Percentiles rank a stretch among this genome's conserved stretches.
Evolutionary conservation across 2,329 filamentous ascomycete genomes (phyloP).

Genomic region (Scolecobasidium constrictum): DNA sequence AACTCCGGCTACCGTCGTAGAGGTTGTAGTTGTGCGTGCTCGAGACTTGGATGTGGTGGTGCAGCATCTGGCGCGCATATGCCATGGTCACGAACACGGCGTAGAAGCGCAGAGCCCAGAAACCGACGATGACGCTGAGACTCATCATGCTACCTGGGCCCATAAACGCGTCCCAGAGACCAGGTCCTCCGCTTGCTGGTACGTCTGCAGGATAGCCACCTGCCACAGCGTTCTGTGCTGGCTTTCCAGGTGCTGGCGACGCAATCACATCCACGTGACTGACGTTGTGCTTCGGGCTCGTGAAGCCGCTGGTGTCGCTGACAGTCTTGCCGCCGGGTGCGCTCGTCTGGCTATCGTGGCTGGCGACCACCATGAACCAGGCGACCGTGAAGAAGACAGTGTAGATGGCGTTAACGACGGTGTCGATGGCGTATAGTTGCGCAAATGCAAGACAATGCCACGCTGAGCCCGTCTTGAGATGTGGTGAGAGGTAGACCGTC

Average conservation of each 20-base stretch:
- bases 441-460: constrained; percentile 72
- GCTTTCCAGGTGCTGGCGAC: constrained; percentile 31
- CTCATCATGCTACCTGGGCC: constrained; percentile 39
- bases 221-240: constrained; percentile 44
- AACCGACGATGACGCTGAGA: constrained; percentile 60
- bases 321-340: constrained; percentile 46
- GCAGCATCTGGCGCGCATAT: constrained; percentile 66
- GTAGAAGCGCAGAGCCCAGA: constrained; percentile 71
- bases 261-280: constrained; percentile 44
- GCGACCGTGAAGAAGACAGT: constrained; percentile 71
- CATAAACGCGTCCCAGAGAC: constrained; percentile 1
- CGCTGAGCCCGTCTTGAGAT: constrained; percentile 68
- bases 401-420: constrained; percentile 68
- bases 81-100: constrained; percentile 76
- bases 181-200: constrained; percentile 16
- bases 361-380: constrained; percentile 72
- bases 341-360: constrained; percentile 33
- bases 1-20: constrained; percentile 21
- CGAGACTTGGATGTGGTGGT: constrained; percentile 49
- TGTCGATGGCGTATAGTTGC: constrained; percentile 78
- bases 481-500: constrained; percentile 60
- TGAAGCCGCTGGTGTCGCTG: constrained; percentile 54
- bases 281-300: constrained; percentile 50
- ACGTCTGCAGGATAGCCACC: constrained; percentile 22
- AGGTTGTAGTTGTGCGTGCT: constrained; percentile 24